Evolutionary conservation across 768 basidiomycete genomes (phyloP).

Genomic region (Chlorophyllum brunneum): DNA sequence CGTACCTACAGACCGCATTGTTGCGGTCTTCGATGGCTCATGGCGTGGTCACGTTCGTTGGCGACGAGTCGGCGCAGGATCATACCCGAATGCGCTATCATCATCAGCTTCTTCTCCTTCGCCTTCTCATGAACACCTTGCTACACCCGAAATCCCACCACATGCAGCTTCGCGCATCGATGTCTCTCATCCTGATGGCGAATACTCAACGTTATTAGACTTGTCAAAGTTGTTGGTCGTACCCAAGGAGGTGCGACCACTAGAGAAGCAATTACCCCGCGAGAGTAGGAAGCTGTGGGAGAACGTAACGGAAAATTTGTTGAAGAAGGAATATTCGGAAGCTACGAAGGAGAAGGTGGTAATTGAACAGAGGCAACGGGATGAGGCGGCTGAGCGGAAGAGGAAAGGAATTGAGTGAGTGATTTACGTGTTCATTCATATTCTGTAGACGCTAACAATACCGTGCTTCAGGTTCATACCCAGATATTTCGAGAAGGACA

Average conservation of each 20-base stretch:
- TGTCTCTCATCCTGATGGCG: conserved; percentile 39
- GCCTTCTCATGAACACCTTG: conserved; percentile 42
- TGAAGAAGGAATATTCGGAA: conserved; percentile 84
- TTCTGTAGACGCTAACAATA: neutral
- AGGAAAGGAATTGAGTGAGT: conserved; percentile 75
- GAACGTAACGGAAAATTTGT: conserved; percentile 66
- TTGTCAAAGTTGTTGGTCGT: conserved; percentile 63
- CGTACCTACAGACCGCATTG: conserved; percentile 73
- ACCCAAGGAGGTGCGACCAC: conserved; percentile 81
- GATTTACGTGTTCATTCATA: conserved; percentile 11
- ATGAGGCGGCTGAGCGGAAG: conserved; percentile 85
- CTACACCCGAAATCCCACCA: conserved; percentile 29
- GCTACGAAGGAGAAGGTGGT: conserved; percentile 88
- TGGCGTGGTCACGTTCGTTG: conserved; percentile 86
- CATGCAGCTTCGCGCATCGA: conserved; percentile 44
- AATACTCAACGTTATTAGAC: conserved; percentile 72
- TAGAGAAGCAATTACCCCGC: conserved; percentile 70
- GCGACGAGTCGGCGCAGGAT: conserved; percentile 52
- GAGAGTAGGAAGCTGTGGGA: conserved; percentile 93
- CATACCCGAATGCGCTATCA: conserved; percentile 35
- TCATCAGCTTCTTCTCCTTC: conserved; percentile 45
- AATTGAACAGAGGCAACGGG: conserved; percentile 93
- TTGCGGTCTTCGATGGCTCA: conserved; percentile 82
- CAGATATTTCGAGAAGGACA: conserved; percentile 68
- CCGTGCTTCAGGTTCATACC: conserved; percentile 57